A percentile compares a stretch with the other conserved stretches of the same genome.
Conservation (phyloP, 2,329 filamentous ascomycete species). For the Phaeosphaeriaceae sp. region DNA sequence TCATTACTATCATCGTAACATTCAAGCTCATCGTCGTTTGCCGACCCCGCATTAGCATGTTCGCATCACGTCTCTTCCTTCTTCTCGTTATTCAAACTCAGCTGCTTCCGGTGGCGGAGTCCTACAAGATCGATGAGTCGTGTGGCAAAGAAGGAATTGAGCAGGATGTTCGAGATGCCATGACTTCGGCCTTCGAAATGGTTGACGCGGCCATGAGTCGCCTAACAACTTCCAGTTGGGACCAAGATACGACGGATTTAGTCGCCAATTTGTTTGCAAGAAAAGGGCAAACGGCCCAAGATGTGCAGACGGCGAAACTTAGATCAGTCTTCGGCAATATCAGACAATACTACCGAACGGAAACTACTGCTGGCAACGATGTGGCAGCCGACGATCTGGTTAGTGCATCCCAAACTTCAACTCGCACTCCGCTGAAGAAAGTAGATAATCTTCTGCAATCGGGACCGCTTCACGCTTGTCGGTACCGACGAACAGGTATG, state of each 20-base stretch:
- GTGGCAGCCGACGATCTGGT: slow-evolving; percentile 8
- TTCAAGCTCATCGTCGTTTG: no score
- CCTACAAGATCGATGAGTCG: slow-evolving; percentile 15
- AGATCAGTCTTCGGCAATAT: neutral
- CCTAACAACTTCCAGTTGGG: neutral
- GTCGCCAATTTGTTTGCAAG: slow-evolving; percentile 13
- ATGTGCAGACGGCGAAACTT: neutral
- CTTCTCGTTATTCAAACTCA: neutral
- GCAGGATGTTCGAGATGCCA: slow-evolving; percentile 9
- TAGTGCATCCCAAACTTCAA: neutral
- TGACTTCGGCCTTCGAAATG: slow-evolving; percentile 15
- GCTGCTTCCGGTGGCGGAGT: neutral
- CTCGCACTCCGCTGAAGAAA: neutral
- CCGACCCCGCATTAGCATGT: neutral
- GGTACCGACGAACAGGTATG: slow-evolving; percentile 5
- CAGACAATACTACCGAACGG: slow-evolving; percentile 3
- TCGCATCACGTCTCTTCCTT: neutral
- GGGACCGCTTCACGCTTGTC: slow-evolving; percentile 7
- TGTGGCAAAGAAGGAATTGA: slow-evolving; percentile 11
- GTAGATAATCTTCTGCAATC: slow-evolving; percentile 13
- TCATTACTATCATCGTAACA: no score
- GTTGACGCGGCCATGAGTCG: slow-evolving; percentile 7
- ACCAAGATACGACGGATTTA: slow-evolving; percentile 3
- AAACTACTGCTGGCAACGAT: neutral
- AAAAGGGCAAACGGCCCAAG: neutral